Percentiles rank a stretch among this genome's conserved stretches.
Conservation (phyloP, 352 stramenopile species). For the Phytopythium delawarense region DNA sequence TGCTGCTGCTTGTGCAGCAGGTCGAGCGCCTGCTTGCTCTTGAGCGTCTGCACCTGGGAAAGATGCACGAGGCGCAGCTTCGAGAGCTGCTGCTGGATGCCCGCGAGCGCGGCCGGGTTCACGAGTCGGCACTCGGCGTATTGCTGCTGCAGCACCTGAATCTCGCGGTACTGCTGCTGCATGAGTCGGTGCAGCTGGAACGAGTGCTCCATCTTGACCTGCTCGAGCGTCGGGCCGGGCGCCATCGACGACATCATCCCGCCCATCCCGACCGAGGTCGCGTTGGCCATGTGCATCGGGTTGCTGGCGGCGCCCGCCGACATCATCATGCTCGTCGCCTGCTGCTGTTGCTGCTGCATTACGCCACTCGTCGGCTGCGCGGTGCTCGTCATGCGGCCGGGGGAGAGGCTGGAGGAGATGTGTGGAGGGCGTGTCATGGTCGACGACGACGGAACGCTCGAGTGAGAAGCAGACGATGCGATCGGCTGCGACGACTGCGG, state of each 20-base stretch:
- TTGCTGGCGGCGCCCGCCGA: not conserved
- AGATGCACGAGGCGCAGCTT: constrained; percentile 83
- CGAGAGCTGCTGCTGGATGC: constrained; percentile 81
- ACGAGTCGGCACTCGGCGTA: constrained; percentile 74
- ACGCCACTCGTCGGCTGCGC: not conserved
- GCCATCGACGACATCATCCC: not conserved
- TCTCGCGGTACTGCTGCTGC: constrained; percentile 86
- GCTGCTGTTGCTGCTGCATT: not conserved
- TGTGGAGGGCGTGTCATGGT: not conserved
- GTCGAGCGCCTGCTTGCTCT: constrained; percentile 80
- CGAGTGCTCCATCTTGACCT: constrained; percentile 85
- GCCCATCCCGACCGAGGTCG: not conserved
- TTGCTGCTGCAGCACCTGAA: constrained; percentile 80
- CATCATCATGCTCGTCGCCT: not conserved
- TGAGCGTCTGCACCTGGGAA: constrained; percentile 82
- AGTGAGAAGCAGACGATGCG: not conserved
- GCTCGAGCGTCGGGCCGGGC: constrained; percentile 27
- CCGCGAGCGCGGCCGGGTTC: constrained; percentile 67
- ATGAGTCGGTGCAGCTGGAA: constrained; percentile 85
- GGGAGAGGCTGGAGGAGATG: not conserved
- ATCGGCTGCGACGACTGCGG: constrained; percentile 7
- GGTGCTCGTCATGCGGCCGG: not conserved
- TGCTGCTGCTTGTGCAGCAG: constrained; percentile 50
- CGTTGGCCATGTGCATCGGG: constrained; percentile 2
- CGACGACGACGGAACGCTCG: not conserved